Evolutionary conservation across 352 stramenopile genomes (phyloP), one percentile per base, ranked within the genome.

Genomic region (Thalassiosira mediterranea): DNA sequence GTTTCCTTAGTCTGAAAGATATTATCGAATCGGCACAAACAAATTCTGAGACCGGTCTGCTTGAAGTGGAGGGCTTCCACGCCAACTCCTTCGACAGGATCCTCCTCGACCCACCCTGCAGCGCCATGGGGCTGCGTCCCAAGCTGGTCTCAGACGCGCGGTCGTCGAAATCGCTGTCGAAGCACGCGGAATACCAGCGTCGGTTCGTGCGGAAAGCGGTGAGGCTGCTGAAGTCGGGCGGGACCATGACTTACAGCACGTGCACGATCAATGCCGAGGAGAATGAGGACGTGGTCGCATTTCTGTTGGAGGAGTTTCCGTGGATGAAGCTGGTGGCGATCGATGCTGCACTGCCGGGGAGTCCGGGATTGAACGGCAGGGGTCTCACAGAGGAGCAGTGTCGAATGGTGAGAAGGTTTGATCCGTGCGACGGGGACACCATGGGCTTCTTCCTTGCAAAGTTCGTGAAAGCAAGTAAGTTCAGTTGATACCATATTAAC

Each of bases 361-460:
- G 90, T 46, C 79, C 80, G 0, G 95, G 93, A 3, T 60, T 97
- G 25, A 7, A 78, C n/a, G 88, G 91, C 51, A 88, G 95, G 56
- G 94, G 92, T 1, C 84, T 98, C 23, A 91, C 57, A 15, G 76
- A 91, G 4, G 59, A 92, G 2, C 81, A 97, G 82, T 82, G 90
- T 1, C 63, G 84, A 0, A 87, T 94, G 5, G 93, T 97, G 1
- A 85, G 95, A 72, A 90, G 94, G 37, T 98, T 97, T 65, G 94
- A 98, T 68, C 93, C 94, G 8, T 87, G 87, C 7, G 90, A 96
- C 58, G 57, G 84, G 44, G 94, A 98, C 67, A 96, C 93, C 8
- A 97, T 98, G 89, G 95, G 95, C 59, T 98, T 98, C 84, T 98
- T 98, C 72, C 92, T 95, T 60, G 94, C 94, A 63, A 96, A 97